These are phyloP conservation scores for Coix lacrymajobi DNA, from an alignment of 176 grass and related monocot species.

Conservation along the genomic window DNA sequence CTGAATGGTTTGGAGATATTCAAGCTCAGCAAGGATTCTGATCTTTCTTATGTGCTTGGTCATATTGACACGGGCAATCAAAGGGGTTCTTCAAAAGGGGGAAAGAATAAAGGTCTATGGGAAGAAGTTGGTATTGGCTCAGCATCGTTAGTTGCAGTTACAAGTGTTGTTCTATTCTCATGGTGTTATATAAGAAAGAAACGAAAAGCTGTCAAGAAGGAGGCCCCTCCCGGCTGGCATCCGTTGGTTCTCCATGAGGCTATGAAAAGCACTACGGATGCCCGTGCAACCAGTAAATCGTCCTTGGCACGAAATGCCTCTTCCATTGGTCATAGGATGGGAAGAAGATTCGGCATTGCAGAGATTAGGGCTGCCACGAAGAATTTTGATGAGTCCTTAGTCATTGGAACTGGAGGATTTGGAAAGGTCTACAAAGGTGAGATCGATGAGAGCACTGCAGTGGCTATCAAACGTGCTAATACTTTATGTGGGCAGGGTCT, in stretches of 20 bases:
- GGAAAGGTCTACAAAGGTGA: constrained; percentile 92
- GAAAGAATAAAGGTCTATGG: constrained; percentile 42
- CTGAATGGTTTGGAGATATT: constrained; percentile 96
- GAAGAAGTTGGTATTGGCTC: constrained; percentile 50
- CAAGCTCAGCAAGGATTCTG: constrained; percentile 75
- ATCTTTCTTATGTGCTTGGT: constrained; percentile 64
- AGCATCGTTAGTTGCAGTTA: constrained; percentile 39
- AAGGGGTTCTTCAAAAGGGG: constrained; percentile 18
- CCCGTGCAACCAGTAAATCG: constrained; percentile 39
- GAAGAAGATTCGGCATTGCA: constrained; percentile 65
- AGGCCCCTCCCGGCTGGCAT: constrained; percentile 76
- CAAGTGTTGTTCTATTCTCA: constrained; percentile 40
- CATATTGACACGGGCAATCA: constrained; percentile 40
- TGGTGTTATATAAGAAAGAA: constrained; percentile 64
- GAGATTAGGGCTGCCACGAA: constrained; percentile 78
- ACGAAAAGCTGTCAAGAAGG: constrained; percentile 47
- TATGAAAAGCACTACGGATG: constrained; percentile 87
- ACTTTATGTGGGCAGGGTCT: constrained; percentile 70
- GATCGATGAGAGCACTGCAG: constrained; percentile 53
- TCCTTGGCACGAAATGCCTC: constrained; percentile 37
- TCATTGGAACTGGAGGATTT: constrained; percentile 86
- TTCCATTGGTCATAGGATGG: constrained; percentile 51
- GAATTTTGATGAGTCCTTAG: constrained; percentile 80
- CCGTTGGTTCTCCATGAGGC: constrained; percentile 79
- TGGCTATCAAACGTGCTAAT: constrained; percentile 85